Percentiles rank a stretch among this genome's conserved stretches.
phyloP scores from a whole-genome alignment of 768 basidiomycete species.

The Russula griseocarnosa region DNA sequence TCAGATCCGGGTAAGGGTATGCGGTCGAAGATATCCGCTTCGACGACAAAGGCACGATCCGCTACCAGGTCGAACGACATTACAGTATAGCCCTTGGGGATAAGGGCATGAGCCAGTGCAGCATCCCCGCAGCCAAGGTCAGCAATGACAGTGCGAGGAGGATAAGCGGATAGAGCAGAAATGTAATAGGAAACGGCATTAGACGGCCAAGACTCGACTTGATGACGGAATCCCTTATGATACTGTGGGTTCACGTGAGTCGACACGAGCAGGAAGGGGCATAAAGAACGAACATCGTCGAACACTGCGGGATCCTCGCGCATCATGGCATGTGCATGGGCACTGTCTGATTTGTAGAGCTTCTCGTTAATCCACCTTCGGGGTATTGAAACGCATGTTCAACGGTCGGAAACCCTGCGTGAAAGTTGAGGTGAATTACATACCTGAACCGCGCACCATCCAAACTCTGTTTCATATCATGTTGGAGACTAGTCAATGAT shows the following conservation, averaged over 20 bases:
- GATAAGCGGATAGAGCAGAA: conserved; percentile 56
- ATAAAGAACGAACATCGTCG: conserved; percentile 57
- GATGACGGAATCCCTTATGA: conserved; percentile 85
- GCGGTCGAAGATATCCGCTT: conserved; percentile 80
- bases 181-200: conserved; percentile 89
- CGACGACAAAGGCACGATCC: conserved; percentile 69
- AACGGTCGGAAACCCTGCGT: neutral
- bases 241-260: conserved; percentile 52
- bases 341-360: conserved; percentile 83
- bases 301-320: conserved; percentile 75
- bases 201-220: conserved; percentile 90
- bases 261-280: conserved; percentile 5
- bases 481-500: conserved; percentile 68
- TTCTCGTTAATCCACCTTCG: conserved; percentile 85
- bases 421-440: conserved; percentile 25
- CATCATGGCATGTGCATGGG: conserved; percentile 75
- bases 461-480: conserved; percentile 69
- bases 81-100: conserved; percentile 63
- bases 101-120: conserved; percentile 69
- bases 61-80: conserved; percentile 80
- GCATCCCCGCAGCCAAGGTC: conserved; percentile 98
- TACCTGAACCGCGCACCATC: conserved; percentile 88
- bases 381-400: neutral
- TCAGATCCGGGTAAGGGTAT: conserved; percentile 86
- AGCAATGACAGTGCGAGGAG: conserved; percentile 68